Base-by-base conservation (phyloP, 768 basidiomycete genomes). In the Macrolepiota dolichaula region DNA sequence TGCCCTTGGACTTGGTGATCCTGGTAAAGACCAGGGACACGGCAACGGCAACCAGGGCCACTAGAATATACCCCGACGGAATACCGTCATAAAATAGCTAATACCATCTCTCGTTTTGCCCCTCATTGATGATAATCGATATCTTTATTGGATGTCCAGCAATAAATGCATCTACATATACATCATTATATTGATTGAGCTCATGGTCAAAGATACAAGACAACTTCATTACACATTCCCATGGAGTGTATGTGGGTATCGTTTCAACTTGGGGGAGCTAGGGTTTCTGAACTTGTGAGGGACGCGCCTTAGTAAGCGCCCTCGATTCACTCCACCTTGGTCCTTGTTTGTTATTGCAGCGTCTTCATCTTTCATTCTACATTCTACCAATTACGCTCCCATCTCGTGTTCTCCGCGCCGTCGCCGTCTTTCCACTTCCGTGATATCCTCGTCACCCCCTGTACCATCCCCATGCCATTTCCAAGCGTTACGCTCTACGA, bases 401-500 rank as follows among this genome's bases (percentile, higher is more conserved):
- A 47, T 40, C 32, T 55, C 35, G 19, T 55, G 36, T 38, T 47
- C 87, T 83, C 4, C 87, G 81, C 61, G 85, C 82, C 72, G 76
- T 36, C 74, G 72, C 59, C 77, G 72, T 59, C 76, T 72, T 66
- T 87, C 88, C 7, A 85, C 82, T 66, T 84, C 83, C n/a, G 66
- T 72, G 50, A 56, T 56, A 58, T 83, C 78, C 19, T 67, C 61
- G 3, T 78, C 76, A 36, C 67, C 62, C 22, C 67, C 59, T 19
- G 75, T 72, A 5, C 66, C 73, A 7, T 69, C 63, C 0, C 83
- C 85, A 38, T 89, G 79, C 94, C 94, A 96, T 60, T 88, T 88
- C 80, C 84, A 85, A 2, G 91, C 87, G 64, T 85, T 90, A 35
- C 89, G 82, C 67, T 75, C 72, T 29, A 96, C 79, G 68, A 97